A percentile compares a stretch with the other conserved stretches of the same genome.
These are phyloP conservation scores for Vigna trinervia DNA, from an alignment of 306 rosid species.

Conservation along the genomic window DNA sequence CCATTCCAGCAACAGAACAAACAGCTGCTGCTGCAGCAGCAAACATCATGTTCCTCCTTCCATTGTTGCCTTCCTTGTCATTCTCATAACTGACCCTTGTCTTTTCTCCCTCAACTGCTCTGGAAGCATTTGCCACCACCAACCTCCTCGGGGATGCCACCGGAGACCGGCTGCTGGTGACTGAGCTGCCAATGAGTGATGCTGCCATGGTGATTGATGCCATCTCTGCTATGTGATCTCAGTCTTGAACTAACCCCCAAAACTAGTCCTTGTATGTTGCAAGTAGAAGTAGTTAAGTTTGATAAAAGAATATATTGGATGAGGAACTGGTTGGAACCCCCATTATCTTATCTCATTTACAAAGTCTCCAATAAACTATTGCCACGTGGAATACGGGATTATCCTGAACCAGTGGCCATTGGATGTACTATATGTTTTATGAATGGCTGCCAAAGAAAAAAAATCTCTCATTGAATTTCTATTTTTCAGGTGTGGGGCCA, in stretches of 20 bases:
- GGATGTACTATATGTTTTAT: neutral
- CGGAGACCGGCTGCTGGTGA: constrained; percentile 40
- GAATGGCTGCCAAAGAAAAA: constrained; percentile 6
- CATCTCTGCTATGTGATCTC: constrained; percentile 41
- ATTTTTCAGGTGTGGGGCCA: neutral
- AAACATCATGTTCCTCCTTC: constrained; percentile 61
- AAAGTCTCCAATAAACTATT: constrained; percentile 36
- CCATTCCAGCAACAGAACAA: constrained; percentile 51
- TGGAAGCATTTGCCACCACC: constrained; percentile 39
- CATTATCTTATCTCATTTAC: constrained; percentile 50
- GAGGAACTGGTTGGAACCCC: constrained; percentile 23
- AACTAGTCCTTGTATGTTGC: constrained; percentile 12
- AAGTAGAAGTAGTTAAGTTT: constrained; percentile 10
- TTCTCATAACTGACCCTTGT: constrained; percentile 39
- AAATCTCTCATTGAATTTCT: neutral
- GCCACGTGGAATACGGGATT: constrained; percentile 50
- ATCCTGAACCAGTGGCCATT: constrained; percentile 31
- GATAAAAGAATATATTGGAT: constrained; percentile 42
- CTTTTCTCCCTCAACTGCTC: constrained; percentile 44
- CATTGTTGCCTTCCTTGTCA: constrained; percentile 45
- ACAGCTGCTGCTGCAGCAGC: constrained; percentile 56
- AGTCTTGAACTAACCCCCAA: neutral
- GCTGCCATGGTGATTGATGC: constrained; percentile 60
- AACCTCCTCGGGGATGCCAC: constrained; percentile 34
- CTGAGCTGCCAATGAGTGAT: constrained; percentile 48